Evolutionary conservation across 257 asterid genomes (phyloP), one percentile per base, ranked within the genome.

Genomic region (Thymus quinquecostatus): DNA sequence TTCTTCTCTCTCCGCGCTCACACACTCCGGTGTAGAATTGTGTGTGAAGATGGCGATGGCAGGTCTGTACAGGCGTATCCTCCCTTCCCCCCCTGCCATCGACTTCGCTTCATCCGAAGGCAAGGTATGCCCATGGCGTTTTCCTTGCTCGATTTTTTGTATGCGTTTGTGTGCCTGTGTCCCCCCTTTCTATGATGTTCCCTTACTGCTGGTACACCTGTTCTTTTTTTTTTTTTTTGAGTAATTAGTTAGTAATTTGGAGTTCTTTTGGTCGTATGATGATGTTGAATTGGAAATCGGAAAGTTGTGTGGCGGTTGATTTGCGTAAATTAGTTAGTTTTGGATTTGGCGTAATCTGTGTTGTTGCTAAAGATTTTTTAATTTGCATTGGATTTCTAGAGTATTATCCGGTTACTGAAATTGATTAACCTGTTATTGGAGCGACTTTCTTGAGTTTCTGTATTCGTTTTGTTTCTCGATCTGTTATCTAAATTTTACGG

Each of bases 21-120:
- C 66, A 8, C 56, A 27, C 12, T 10, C 8, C 30, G 32, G 60
- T 51, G 57, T 21, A 12, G 5, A 27, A 50, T 11, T 40, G 51
- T 36, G 59, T 38, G 57, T 34, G 30, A 55, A 30, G 32, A 87
- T 88, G 96, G 97, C 97, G 75, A 86, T 82, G 90, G 95, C 97
- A 2, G 85, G 96, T 47, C 66, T 90, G 71, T 90, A 92, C 82
- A 79, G 98, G 82, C 92, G 98, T 12, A 64, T 90, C 57, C 96
- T 90, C 58, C 97, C 98, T 3, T 90, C 92, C 11, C 98, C 98
- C 63, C 98, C 97, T 2, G 95, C 98, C 47, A 69, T 88, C 61
- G 98, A 92, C 70, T 92, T 92, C n/a, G 84, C 97, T 64, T 88
- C 97, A 29, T 69, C 87, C 66, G 95, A 92, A 69, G 98, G 97